Conservation (phyloP, 2,329 filamentous ascomycete genomes). For the Microsporum ferrugineum region DNA sequence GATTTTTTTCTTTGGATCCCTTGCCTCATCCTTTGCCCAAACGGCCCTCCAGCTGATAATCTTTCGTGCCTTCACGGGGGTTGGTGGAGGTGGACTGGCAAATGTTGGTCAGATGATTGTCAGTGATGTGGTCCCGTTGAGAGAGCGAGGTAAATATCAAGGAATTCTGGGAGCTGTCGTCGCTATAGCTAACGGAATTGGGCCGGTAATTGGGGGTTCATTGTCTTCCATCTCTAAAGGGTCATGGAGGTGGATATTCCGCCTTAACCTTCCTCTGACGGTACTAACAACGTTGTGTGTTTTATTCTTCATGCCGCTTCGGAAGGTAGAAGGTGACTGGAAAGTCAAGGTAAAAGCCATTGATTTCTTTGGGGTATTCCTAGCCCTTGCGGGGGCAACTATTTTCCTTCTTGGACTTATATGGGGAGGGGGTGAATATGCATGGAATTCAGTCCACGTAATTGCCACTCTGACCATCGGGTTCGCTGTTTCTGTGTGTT, state of each 20-base stretch:
- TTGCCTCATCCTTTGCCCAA: constrained; percentile 48
- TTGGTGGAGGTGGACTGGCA: constrained; percentile 50
- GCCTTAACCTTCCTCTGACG: constrained; percentile 44
- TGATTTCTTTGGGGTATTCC: constrained; percentile 40
- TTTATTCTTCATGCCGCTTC: constrained; percentile 47
- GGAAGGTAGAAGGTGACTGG: constrained; percentile 45
- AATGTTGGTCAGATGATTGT: constrained; percentile 51
- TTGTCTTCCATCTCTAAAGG: constrained; percentile 33
- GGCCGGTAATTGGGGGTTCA: constrained; percentile 44
- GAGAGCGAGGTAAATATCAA: constrained; percentile 52
- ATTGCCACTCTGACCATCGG: constrained; percentile 46
- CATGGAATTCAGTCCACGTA: constrained; percentile 46
- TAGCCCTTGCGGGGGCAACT: constrained; percentile 35
- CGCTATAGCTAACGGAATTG: constrained; percentile 44
- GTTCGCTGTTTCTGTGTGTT: constrained; percentile 18
- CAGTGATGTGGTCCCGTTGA: constrained; percentile 48
- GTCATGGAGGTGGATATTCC: constrained; percentile 41
- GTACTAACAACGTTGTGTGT: constrained; percentile 38
- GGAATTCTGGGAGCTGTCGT: constrained; percentile 41
- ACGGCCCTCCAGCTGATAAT: constrained; percentile 48
- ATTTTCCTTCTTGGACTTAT: constrained; percentile 42
- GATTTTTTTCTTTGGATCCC: constrained; percentile 42
- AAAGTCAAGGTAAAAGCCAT: constrained; percentile 40
- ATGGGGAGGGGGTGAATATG: constrained; percentile 50
- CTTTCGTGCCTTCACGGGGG: constrained; percentile 49